Percentiles rank a stretch among this genome's conserved stretches.
phyloP scores from a whole-genome alignment of 2,329 filamentous ascomycete species.

The Hymenoscyphus fructigenus region DNA sequence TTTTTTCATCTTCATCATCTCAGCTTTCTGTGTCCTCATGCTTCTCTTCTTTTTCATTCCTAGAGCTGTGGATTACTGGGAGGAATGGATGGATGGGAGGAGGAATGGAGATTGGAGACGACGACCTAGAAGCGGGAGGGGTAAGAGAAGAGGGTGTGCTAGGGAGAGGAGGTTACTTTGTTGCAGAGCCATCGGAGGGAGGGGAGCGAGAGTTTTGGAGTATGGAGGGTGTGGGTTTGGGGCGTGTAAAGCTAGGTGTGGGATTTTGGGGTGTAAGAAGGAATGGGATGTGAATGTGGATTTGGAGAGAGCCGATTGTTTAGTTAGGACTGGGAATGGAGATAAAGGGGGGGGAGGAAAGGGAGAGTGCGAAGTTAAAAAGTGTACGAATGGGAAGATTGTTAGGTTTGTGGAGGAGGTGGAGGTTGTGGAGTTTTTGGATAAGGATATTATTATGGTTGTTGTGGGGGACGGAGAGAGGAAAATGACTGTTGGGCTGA shows the following conservation, averaged over 20 bases:
- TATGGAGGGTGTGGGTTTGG: background rate
- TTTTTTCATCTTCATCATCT: background rate
- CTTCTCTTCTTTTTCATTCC: background rate
- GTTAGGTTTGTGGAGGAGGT: background rate
- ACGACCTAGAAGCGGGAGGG: too few relatives aligned
- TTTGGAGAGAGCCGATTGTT: background rate
- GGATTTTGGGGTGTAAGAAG: background rate
- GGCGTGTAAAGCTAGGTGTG: background rate
- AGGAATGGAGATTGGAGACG: background rate
- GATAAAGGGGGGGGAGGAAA: background rate
- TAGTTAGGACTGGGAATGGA: background rate
- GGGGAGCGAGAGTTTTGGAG: background rate
- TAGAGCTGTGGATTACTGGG: background rate
- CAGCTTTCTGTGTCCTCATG: background rate
- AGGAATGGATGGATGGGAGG: background rate
- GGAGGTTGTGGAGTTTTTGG: background rate
- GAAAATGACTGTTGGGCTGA: background rate
- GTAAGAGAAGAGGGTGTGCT: background rate
- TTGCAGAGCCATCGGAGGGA: background rate
- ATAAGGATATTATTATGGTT: background rate
- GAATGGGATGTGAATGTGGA: background rate
- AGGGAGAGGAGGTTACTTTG: background rate
- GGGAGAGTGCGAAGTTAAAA: background rate
- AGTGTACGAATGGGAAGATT: background rate
- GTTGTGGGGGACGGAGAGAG: background rate